Conservation (phyloP, 257 asterid genomes). For the Solanum appendiculatum region DNA sequence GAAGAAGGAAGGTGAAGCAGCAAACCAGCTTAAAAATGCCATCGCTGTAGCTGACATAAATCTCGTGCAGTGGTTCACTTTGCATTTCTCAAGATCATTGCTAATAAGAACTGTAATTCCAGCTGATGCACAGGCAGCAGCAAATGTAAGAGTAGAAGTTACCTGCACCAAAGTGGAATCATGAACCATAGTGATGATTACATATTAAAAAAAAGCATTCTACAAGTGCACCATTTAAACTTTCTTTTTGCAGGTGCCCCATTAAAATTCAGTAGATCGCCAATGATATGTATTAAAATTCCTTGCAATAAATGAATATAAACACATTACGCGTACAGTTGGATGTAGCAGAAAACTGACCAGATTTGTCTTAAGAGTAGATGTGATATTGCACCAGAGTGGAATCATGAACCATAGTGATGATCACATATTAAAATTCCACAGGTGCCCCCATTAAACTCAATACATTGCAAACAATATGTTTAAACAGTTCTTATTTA, state of each 20-base stretch:
- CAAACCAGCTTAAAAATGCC: conserved; percentile 89
- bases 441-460: background rate
- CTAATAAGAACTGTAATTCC: conserved; percentile 86
- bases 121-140: conserved; percentile 92
- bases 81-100: conserved; percentile 63
- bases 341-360: background rate
- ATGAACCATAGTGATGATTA: background rate
- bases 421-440: background rate
- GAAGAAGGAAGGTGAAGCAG: conserved; percentile 65
- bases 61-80: conserved; percentile 66
- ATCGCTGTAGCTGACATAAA: conserved; percentile 88
- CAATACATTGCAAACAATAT: background rate
- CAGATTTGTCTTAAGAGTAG: conserved; percentile 20
- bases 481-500: background rate
- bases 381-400: conserved; percentile 48
- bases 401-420: background rate
- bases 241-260: background rate
- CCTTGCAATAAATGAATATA: background rate
- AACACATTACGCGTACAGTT: background rate
- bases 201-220: background rate
- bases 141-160: conserved; percentile 79
- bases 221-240: background rate
- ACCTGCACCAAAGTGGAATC: conserved; percentile 14
- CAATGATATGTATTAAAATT: background rate
- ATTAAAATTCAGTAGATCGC: background rate